phyloP scores from a whole-genome alignment of 192 early-diverging fungal genomes.

The Coemansia nantahalensis region DNA sequence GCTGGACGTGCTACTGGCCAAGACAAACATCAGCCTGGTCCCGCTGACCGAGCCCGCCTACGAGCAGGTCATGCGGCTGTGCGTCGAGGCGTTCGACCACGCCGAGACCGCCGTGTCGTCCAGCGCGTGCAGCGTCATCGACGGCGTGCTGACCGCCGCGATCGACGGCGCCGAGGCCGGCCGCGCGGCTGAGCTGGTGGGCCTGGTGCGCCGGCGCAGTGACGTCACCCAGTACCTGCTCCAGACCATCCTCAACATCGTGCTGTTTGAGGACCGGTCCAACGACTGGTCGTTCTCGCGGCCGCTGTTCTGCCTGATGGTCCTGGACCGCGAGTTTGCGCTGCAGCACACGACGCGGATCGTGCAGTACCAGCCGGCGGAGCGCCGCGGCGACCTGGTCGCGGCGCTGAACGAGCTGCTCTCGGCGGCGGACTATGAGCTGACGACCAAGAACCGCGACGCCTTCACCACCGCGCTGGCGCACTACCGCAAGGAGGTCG shows the following conservation, averaged over 20 bases:
- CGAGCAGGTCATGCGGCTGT: constrained; percentile 71
- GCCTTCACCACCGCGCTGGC: constrained; percentile 42
- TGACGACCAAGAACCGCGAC: constrained; percentile 37
- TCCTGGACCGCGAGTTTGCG: constrained; percentile 67
- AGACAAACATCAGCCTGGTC: constrained; percentile 64
- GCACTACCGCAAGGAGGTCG: constrained; percentile 41
- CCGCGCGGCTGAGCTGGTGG: constrained; percentile 16
- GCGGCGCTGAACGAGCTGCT: constrained; percentile 41
- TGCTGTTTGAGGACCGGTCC: constrained; percentile 76
- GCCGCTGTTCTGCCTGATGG: constrained; percentile 74
- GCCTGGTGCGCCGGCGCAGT: constrained; percentile 44
- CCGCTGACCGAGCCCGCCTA: constrained; percentile 58
- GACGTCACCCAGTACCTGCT: constrained; percentile 67
- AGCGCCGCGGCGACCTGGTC: constrained; percentile 44
- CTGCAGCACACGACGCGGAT: constrained; percentile 43
- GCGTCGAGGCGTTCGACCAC: constrained; percentile 67
- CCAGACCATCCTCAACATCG: constrained; percentile 63
- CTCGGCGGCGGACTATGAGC: constrained; percentile 34
- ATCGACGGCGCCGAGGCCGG: constrained; percentile 53
- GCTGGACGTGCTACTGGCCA: constrained; percentile 67
- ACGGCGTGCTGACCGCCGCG: constrained; percentile 66
- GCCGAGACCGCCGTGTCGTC: constrained; percentile 59
- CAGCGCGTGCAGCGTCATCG: constrained; percentile 66
- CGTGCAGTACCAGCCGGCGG: constrained; percentile 47
- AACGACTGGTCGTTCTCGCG: constrained; percentile 84